Percentiles rank a stretch among this genome's conserved stretches.
phyloP scores from a whole-genome alignment of 2,329 filamentous ascomycete genomes.

The Hortaea sp. region DNA sequence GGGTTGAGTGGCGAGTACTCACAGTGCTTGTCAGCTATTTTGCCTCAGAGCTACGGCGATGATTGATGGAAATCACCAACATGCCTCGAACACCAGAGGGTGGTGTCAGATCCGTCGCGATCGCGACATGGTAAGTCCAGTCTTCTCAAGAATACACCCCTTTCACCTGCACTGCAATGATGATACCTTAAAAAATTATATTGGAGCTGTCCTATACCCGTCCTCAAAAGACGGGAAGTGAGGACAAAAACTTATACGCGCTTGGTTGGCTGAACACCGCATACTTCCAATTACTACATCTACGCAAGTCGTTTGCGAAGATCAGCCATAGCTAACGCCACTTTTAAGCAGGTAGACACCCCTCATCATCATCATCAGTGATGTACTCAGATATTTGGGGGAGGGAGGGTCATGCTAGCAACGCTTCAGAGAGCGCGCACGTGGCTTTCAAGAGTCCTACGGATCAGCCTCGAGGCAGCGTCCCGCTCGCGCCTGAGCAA shows the following conservation, averaged over 20 bases:
- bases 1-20: background rate
- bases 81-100: background rate
- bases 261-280: constrained; percentile 7
- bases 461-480: no score
- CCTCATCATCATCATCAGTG: no score
- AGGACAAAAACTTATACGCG: constrained; percentile 18
- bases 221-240: constrained; percentile 6
- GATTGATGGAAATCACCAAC: background rate
- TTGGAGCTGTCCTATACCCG: constrained; percentile 23
- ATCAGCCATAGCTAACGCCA: background rate
- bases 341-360: background rate
- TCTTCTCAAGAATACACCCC: background rate
- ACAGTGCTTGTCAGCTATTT: no score
- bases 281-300: background rate
- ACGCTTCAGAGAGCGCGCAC: no score
- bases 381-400: no score
- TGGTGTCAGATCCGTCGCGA: no score
- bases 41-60: no score
- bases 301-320: background rate
- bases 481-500: no score
- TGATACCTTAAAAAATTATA: constrained; percentile 8
- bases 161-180: constrained; percentile 2
- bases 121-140: no score
- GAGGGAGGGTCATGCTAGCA: no score
- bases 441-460: no score